Evolutionary conservation across 495 filamentous ascomycete genomes (phyloP).

Genomic region (Recurvomyces mirabilis): DNA sequence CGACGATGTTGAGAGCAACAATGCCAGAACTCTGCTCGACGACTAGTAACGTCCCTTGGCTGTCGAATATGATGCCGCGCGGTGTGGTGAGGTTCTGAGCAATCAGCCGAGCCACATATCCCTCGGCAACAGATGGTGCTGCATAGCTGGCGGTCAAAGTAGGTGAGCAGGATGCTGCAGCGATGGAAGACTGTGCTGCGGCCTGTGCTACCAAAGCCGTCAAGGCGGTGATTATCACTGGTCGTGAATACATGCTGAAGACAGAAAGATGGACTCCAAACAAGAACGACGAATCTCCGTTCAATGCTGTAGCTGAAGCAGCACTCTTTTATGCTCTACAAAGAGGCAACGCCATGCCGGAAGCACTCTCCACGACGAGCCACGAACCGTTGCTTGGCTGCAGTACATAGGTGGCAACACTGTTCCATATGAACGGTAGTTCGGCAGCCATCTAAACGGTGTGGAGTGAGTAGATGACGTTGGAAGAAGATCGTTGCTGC

Average conservation of each 20-base stretch:
- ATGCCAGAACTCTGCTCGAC: conserved; percentile 46
- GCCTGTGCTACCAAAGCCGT: neutral
- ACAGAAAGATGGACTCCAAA: no score
- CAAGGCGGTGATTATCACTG: no score
- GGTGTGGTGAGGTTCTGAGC: conserved; percentile 42
- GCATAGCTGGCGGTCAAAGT: conserved; percentile 25
- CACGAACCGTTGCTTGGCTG: conserved; percentile 1
- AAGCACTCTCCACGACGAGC: neutral
- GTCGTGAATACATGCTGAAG: no score
- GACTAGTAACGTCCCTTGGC: conserved; percentile 47
- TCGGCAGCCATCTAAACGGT: no score
- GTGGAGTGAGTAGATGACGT: no score
- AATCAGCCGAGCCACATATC: conserved; percentile 47
- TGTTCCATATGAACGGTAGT: no score
- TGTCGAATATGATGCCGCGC: conserved; percentile 51
- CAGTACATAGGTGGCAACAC: neutral
- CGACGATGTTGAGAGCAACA: conserved; percentile 39
- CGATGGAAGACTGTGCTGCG: conserved; percentile 4
- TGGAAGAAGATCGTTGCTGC: no score
- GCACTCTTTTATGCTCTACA: no score
- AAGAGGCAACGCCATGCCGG: no score
- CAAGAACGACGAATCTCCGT: no score
- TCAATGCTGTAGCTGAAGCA: no score
- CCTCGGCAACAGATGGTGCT: conserved; percentile 42
- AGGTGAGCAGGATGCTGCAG: conserved; percentile 21